These are phyloP conservation scores for Vaccinium macrocarpon DNA, from an alignment of 148 eudicot species.

Conservation along the genomic window DNA sequence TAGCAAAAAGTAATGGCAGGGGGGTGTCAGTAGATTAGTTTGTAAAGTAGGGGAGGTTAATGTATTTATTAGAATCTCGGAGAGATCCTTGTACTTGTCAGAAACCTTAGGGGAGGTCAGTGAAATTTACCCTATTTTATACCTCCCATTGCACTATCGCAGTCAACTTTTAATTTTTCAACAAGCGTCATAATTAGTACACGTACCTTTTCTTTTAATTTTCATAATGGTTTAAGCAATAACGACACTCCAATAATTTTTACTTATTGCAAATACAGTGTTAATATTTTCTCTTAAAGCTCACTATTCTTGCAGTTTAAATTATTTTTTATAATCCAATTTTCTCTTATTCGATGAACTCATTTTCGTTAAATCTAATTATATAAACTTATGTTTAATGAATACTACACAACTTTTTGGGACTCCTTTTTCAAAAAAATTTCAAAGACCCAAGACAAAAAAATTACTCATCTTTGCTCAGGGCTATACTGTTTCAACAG, in stretches of 20 bases:
- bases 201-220: not conserved
- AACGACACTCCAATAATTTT: not conserved
- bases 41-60: too few relatives aligned
- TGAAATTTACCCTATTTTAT: too few relatives aligned
- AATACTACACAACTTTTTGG: not conserved
- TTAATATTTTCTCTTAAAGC: too few relatives aligned
- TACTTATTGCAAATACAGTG: not conserved
- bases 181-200: not conserved
- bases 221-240: constrained; percentile 1
- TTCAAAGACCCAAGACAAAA: not conserved
- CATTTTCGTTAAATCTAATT: too few relatives aligned
- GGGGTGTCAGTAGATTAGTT: too few relatives aligned
- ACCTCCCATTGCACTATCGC: not conserved
- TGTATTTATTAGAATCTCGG: too few relatives aligned
- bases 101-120: too few relatives aligned
- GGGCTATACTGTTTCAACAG: not conserved
- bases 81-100: too few relatives aligned
- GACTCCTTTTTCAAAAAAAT: not conserved
- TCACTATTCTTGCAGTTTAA: too few relatives aligned
- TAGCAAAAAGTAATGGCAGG: too few relatives aligned
- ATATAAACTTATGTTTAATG: not conserved
- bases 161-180: not conserved
- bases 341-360: too few relatives aligned
- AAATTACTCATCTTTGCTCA: not conserved
- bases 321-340: too few relatives aligned